A percentile compares a stretch with the other conserved stretches of the same genome.
phyloP scores from a whole-genome alignment of 805 yeast genomes.

The Saturnispora silvae region DNA sequence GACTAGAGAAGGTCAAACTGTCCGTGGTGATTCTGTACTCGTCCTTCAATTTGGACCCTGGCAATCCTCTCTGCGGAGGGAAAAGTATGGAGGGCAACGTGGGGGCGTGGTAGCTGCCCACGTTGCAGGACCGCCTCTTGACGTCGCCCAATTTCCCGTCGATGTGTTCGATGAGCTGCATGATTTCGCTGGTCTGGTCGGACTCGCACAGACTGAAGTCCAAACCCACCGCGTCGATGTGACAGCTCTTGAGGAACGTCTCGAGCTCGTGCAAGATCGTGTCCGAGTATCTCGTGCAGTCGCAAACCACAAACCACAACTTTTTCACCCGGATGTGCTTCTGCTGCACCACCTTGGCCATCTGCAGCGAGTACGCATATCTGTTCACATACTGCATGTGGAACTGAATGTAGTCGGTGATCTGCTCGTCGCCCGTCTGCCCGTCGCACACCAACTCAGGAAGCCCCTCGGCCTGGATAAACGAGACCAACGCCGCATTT shows the following conservation, averaged over 20 bases:
- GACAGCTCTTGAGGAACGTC: neutral
- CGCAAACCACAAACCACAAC: neutral
- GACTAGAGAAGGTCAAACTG: neutral
- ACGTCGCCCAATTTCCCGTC: neutral
- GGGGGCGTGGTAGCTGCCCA: neutral
- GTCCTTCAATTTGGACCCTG: neutral
- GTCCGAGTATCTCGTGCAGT: neutral
- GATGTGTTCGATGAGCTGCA: neutral
- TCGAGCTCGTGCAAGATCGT: neutral
- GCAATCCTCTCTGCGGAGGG: neutral
- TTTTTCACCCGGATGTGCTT: neutral
- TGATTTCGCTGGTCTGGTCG: neutral
- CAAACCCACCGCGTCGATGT: neutral
- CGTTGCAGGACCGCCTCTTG: neutral
- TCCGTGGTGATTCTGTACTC: neutral
- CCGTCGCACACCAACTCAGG: conserved; percentile 2
- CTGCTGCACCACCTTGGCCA: conserved; percentile 1
- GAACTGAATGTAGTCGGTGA: neutral
- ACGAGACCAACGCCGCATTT: conserved; percentile 1
- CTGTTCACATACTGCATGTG: neutral
- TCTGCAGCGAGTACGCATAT: neutral
- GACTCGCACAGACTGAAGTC: neutral
- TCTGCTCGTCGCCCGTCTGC: neutral
- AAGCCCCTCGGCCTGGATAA: conserved; percentile 2
- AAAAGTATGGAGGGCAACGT: neutral